Evolutionary conservation across 768 basidiomycete genomes (phyloP).

Genomic region (Rhizopogon vulgaris): DNA sequence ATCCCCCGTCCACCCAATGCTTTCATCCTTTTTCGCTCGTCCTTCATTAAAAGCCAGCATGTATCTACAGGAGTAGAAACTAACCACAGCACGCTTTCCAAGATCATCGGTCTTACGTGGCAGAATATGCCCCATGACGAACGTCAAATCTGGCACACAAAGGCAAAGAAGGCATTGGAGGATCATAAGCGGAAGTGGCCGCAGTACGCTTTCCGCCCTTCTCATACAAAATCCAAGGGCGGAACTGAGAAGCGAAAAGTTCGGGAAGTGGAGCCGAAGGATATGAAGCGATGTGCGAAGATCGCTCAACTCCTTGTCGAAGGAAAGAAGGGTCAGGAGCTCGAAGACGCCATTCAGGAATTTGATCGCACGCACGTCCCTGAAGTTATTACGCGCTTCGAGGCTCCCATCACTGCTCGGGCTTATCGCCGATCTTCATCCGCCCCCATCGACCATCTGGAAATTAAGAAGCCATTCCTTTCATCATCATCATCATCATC

Average conservation of each 20-base stretch:
- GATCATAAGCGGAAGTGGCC: conserved; percentile 71
- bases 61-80: conserved; percentile 75
- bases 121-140: conserved; percentile 72
- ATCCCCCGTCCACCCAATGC: conserved; percentile 83
- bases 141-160: conserved; percentile 69
- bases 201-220: conserved; percentile 67
- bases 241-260: conserved; percentile 27
- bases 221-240: conserved; percentile 34
- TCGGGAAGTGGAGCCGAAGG: conserved; percentile 40
- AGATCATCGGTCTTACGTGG: conserved; percentile 83
- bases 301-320: conserved; percentile 62
- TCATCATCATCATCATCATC: background rate
- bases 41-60: conserved; percentile 74
- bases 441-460: conserved; percentile 41
- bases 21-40: conserved; percentile 82
- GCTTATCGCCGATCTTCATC: conserved; percentile 66
- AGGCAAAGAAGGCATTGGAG: conserved; percentile 65
- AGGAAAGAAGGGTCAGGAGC: conserved; percentile 58
- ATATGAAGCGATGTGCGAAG: conserved; percentile 56
- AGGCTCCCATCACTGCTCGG: conserved; percentile 66
- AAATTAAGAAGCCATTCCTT: conserved; percentile 24
- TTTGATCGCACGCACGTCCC: conserved; percentile 49
- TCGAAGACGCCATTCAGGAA: conserved; percentile 57
- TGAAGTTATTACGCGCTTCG: conserved; percentile 65
- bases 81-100: conserved; percentile 77